Conservation (phyloP, 441 rosid species). For the Populus hybrid region DNA sequence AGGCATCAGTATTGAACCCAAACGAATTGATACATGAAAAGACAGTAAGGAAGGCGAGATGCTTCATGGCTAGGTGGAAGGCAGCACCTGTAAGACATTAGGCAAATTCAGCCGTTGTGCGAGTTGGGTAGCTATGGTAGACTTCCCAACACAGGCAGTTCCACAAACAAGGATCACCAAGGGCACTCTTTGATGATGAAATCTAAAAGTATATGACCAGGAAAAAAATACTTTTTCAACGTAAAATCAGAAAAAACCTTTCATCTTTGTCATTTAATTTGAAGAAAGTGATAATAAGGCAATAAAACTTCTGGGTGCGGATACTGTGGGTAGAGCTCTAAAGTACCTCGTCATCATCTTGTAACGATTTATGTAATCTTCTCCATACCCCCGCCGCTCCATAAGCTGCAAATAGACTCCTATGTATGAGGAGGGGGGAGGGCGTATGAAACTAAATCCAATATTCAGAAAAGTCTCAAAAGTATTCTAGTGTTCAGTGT, state of each 20-base stretch:
- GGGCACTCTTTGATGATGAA: constrained; percentile 98
- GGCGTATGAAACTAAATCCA: constrained; percentile 9
- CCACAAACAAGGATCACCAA: constrained; percentile 98
- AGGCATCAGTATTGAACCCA: constrained; percentile 16
- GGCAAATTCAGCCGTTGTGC: constrained; percentile 99
- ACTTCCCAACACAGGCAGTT: constrained; percentile 98
- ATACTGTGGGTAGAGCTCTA: constrained; percentile 6
- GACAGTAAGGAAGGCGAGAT: background rate
- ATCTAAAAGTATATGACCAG: constrained; percentile 40
- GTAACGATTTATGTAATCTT: constrained; percentile 87
- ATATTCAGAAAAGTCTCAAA: background rate
- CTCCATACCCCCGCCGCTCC: constrained; percentile 92
- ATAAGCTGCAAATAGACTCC: constrained; percentile 60
- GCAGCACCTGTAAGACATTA: constrained; percentile 82
- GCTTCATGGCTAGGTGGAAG: constrained; percentile 3
- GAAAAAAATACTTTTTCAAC: background rate
- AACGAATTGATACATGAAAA: constrained; percentile 12
- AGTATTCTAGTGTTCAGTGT: background rate
- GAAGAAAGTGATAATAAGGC: background rate
- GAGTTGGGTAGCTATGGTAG: constrained; percentile 96
- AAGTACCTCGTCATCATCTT: constrained; percentile 97
- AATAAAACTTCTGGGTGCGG: background rate
- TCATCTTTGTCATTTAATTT: background rate
- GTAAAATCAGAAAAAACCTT: background rate
- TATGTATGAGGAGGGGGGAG: constrained; percentile 22